Base-by-base conservation (phyloP, 257 asterid genomes). In the Fraxinus quadrangulata region DNA sequence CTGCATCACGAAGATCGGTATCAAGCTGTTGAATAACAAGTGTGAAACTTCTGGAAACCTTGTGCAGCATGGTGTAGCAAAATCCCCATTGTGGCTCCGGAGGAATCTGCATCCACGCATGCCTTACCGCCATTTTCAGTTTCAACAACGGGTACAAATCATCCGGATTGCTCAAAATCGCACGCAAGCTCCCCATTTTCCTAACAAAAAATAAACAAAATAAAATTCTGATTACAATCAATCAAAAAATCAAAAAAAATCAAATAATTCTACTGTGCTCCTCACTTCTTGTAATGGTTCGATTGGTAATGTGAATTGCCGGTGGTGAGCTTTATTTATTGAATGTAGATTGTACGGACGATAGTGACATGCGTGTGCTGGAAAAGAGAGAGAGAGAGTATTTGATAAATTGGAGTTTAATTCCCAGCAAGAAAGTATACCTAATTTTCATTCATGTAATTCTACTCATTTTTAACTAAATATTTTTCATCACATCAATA, bases 1-100 rank as follows among this genome's bases (percentile, higher is more conserved):
- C 99, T 33, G 99, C 97, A 84, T 95, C 96, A 49, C 99, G 97
- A 70, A 95, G 98, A 86, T 95, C 96, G 70, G 90, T 83, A 45
- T 90, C 97, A 79, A 95, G 97, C 88, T 95, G 98, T 86, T 91
- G 98, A 84, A 95, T 90, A 59, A 95, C 97, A 80, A 92, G 88
- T 76, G 89, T 91, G 80, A 90, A 95, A 73, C 98, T 92, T 77
- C 98, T 89, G 28, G 99, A 95, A 78, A 95, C 99, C 85, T 90
- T 95, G 30, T 85, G 96, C 72, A 95, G 98, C 97, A 93, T 89
- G 34, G 84, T n/a, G 89, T 95, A 95, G 78, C 99, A 95, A 83
- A 95, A 95, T 76, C 89, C 93, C 98, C 98, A 95, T 86, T 93
- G 97, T 39, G 97, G 96, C 88, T 90, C 88, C 77, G 90, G 77